Evolutionary conservation across 169 alveolate genomes (phyloP).

Genomic region (Cryptosporidium baileyi): DNA sequence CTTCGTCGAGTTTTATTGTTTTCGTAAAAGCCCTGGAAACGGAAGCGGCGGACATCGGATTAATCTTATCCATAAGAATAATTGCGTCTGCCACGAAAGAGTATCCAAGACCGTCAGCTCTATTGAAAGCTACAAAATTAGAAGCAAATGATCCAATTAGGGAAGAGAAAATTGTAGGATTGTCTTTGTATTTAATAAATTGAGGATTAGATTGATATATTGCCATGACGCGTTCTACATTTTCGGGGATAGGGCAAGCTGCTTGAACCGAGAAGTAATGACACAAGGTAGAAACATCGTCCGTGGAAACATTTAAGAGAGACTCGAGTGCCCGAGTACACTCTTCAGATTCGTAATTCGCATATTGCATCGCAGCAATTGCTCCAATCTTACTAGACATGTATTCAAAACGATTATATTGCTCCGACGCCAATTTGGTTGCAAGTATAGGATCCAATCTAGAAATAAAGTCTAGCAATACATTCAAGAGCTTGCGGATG

Average conservation of each 20-base stretch:
- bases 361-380: conserved; percentile 19
- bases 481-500: conserved; percentile 38
- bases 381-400: conserved; percentile 64
- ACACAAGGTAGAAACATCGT: conserved; percentile 24
- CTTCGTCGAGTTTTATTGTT: conserved; percentile 20
- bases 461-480: conserved; percentile 22
- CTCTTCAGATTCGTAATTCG: conserved; percentile 18
- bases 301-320: neutral
- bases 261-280: conserved; percentile 35
- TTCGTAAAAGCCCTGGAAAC: conserved; percentile 49
- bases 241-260: conserved; percentile 20
- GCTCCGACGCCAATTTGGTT: conserved; percentile 33
- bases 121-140: conserved; percentile 77
- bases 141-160: conserved; percentile 79
- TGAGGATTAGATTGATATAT: conserved; percentile 41
- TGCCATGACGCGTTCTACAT: conserved; percentile 12
- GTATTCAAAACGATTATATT: neutral
- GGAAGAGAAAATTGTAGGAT: conserved; percentile 34
- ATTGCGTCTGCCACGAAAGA: conserved; percentile 81
- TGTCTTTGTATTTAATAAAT: conserved; percentile 12
- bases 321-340: conserved; percentile 29
- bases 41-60: conserved; percentile 80
- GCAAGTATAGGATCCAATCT: conserved; percentile 11
- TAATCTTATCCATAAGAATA: conserved; percentile 77
- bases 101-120: conserved; percentile 83